These are phyloP conservation scores for Oenanthe javanica DNA, from an alignment of 140 eudicot species.

Conservation along the genomic window DNA sequence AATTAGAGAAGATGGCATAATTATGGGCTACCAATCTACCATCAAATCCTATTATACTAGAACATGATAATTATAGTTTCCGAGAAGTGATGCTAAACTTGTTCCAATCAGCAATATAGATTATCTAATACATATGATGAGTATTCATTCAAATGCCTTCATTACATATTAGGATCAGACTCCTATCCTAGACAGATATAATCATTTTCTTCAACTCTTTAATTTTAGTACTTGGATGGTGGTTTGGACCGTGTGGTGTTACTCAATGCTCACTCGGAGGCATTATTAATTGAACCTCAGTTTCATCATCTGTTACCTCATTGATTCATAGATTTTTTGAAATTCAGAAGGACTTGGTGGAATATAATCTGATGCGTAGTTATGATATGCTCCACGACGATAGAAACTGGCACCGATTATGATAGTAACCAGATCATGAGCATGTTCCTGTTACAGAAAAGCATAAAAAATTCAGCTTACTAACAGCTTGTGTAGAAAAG, in stretches of 20 bases:
- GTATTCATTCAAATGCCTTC: neutral
- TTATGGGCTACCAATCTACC: neutral
- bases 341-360: conserved; percentile 65
- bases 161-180: neutral
- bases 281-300: neutral
- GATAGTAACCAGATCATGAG: conserved; percentile 45
- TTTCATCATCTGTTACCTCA: conserved; percentile 32
- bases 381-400: conserved; percentile 47
- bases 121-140: neutral
- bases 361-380: conserved; percentile 64
- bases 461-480: neutral
- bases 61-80: neutral
- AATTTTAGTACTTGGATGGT: neutral
- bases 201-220: neutral
- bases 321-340: conserved; percentile 32
- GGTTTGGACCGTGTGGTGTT: neutral
- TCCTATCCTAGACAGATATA: neutral
- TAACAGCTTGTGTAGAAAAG: neutral
- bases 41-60: conserved; percentile 13
- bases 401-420: conserved; percentile 48
- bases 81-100: neutral
- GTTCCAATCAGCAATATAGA: too few species aligned
- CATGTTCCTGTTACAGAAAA: conserved; percentile 45
- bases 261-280: neutral
- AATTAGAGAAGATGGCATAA: neutral